phyloP scores from a whole-genome alignment of 2,329 filamentous ascomycete species.

The Epichloe coenophiala region DNA sequence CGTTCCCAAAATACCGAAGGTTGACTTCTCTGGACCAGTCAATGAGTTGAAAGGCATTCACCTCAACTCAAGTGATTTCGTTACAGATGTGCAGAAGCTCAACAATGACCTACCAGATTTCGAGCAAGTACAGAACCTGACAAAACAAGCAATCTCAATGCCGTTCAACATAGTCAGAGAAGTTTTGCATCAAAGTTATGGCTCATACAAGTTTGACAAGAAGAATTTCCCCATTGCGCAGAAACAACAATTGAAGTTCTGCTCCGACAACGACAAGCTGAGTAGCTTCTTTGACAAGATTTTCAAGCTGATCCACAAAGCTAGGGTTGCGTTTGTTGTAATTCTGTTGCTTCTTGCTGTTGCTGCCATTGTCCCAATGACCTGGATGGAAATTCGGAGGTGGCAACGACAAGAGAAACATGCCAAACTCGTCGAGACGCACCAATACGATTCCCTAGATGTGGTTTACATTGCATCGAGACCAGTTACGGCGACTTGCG shows the following conservation, averaged over 20 bases:
- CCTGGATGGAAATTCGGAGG: constrained; percentile 62
- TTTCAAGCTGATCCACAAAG: constrained; percentile 49
- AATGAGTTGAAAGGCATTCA: constrained; percentile 55
- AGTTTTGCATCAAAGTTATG: constrained; percentile 57
- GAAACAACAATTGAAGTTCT: constrained; percentile 76
- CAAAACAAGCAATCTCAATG: constrained; percentile 55
- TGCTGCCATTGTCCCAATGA: constrained; percentile 64
- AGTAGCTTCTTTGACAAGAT: constrained; percentile 71
- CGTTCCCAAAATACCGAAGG: constrained; percentile 28
- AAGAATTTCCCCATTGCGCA: constrained; percentile 73
- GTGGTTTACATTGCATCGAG: constrained; percentile 77
- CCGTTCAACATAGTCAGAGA: constrained; percentile 73
- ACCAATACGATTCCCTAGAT: constrained; percentile 69
- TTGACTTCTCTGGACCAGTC: constrained; percentile 55
- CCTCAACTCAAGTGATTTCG: constrained; percentile 52
- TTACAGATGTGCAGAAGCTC: constrained; percentile 55
- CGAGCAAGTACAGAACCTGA: constrained; percentile 68
- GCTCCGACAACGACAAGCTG: constrained; percentile 71
- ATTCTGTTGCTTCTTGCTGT: constrained; percentile 59
- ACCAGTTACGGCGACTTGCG: constrained; percentile 59
- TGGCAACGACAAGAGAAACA: constrained; percentile 63
- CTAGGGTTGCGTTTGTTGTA: constrained; percentile 64
- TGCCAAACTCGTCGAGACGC: constrained; percentile 48
- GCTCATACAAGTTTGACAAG: constrained; percentile 64
- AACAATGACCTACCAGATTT: constrained; percentile 76